Evolutionary conservation across 768 basidiomycete species (phyloP).

Genomic region (Xerocomus potaroensis): DNA sequence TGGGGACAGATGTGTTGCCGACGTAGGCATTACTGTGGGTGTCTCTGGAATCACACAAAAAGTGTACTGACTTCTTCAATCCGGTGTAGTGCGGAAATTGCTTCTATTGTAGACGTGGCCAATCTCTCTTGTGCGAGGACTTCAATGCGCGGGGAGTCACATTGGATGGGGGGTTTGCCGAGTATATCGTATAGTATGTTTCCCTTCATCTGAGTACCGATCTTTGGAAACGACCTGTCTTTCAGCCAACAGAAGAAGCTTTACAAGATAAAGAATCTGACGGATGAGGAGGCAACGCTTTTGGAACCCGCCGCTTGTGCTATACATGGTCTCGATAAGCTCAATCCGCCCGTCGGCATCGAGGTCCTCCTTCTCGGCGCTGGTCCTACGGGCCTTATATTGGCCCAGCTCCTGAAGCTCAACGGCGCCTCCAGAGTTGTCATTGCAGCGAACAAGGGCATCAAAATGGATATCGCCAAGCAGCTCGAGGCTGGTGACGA

Average conservation of each 20-base stretch:
- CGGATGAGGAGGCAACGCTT: slow-evolving; percentile 83
- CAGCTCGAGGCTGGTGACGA: slow-evolving; percentile 76
- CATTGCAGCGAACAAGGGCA: slow-evolving; percentile 85
- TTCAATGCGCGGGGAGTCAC: slow-evolving; percentile 80
- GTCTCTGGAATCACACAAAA: background rate
- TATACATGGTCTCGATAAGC: slow-evolving; percentile 87
- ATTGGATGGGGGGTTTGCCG: slow-evolving; percentile 82
- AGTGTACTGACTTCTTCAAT: slow-evolving; percentile 3
- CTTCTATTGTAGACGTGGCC: slow-evolving; percentile 85
- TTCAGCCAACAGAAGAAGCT: slow-evolving; percentile 65
- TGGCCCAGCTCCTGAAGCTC: slow-evolving; percentile 82
- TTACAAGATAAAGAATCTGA: slow-evolving; percentile 84
- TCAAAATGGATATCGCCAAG: slow-evolving; percentile 86
- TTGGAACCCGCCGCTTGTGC: slow-evolving; percentile 90
- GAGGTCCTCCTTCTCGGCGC: slow-evolving; percentile 85
- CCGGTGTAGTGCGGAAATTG: slow-evolving; percentile 67
- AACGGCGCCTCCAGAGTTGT: slow-evolving; percentile 81
- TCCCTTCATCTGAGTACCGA: too few species aligned
- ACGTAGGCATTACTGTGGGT: slow-evolving; percentile 68
- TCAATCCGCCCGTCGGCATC: slow-evolving; percentile 74
- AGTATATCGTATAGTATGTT: slow-evolving; percentile 79
- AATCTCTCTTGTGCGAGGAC: slow-evolving; percentile 79
- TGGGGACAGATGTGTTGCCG: slow-evolving; percentile 83
- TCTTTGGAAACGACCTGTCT: background rate
- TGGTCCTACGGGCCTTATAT: slow-evolving; percentile 89